Evolutionary conservation across 495 filamentous ascomycete genomes (phyloP), one percentile per base, ranked within the genome.

Genomic region (Cryomyces minteri): DNA sequence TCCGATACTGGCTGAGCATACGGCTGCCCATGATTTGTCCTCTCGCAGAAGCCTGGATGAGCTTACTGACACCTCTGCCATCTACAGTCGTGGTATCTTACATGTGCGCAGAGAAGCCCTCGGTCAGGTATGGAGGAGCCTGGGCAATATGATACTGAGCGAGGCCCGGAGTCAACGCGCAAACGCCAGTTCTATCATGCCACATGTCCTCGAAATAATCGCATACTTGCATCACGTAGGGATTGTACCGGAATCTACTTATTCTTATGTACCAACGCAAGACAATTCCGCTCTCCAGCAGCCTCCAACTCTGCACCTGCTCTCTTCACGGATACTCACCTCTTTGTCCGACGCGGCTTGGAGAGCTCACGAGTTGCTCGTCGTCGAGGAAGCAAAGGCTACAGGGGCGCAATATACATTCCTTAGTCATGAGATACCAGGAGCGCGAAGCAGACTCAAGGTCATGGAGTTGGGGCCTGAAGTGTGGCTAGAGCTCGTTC

Each of bases 401-500:
- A 58, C 59, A 5, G 70, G 71, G 10, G 58, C 52, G 5, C 41
- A 58, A 11, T 58, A 62, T 37, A 11, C 31, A 11, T 55, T 59
- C 33, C 42, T 58, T 18, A 54, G 58, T 32, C 57, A 72, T 38
- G 67, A 71, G 10, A 65, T 73, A 8, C 74, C 71, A 1, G 72
- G 65, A 29, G 53, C 68, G 4, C 62, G 65, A 12, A 68, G 68
- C 50, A 70, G 68, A 36, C 59, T 72, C 28, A 59, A 62, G 28
- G 58, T 76, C n/a, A 61, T 64, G 41, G 67, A 71, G 34, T 55
- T 79, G 3, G 69, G 69, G 1, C 68, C 70, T 14, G 72, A 77
- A 46, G 61, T 80, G 18, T 82, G 77, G 77, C 56, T 82, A 2
- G 77, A 82, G 50, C 61, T 80, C 9, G 65, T 80, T 40, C 63